Base-by-base conservation (phyloP, 345 rosid genomes). In the Lumnitzera littorea region DNA sequence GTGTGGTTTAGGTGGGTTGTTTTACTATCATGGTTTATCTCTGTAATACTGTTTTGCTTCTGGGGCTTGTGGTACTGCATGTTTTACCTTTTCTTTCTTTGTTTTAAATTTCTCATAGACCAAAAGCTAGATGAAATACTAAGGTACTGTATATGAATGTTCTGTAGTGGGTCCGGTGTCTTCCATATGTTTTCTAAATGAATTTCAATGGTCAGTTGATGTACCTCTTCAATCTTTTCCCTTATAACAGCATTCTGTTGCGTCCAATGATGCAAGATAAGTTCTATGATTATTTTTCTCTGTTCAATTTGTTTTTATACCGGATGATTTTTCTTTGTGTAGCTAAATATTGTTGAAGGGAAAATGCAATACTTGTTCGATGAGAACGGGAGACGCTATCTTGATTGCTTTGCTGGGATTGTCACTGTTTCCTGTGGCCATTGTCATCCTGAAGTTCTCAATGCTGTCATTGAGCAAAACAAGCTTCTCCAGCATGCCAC, bases 321-420 rank as follows among this genome's bases (percentile, higher is more conserved):
- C 43, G 48, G 9, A 47, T 64, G 29, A 10, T 36, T 47, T 4
- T 20, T 48, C 53, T 62, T 50, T 50, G 25, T 57, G 29, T 63
- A 92, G 97, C 66, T 94, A 58, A 94, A 90, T 63, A 94, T 94
- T 16, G 97, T 90, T 2, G 96, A 94, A 80, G 99, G 98, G 59
- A 94, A 87, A 80, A 94, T 94, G 99, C 97, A 90, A 24, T 94
- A 94, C 63, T 57, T 94, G 84, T 90, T 77, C 70, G 99, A 94
- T 65, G 97, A 94, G 71, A 71, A 23, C 16, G 95, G 99, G 56
- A 76, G 60, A 80, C 71, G 94, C 13, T 94, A 87, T 61, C 74
- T 94, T 12, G 96, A 94, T 67, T 96, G 89, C 11, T 85, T 90
- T 72, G 97, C 99, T 57, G 97, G 97, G 20, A 83, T 90, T 53